Conservation (phyloP, 257 asterid genomes). For the Eucommia ulmoides region DNA sequence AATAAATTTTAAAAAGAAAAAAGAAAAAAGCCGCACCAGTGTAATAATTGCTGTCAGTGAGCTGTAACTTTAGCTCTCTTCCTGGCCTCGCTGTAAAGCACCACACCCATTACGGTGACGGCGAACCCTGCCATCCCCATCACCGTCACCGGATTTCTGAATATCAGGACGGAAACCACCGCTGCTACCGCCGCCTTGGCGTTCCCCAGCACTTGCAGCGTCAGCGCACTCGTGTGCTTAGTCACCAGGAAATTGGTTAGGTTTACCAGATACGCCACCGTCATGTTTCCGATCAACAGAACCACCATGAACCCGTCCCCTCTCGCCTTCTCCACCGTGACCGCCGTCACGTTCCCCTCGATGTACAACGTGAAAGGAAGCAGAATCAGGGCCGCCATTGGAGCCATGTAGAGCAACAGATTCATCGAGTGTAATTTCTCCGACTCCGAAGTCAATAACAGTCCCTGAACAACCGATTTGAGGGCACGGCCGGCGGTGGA, state of each 20-base stretch:
- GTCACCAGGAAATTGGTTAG: constrained; percentile 87
- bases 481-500: constrained; percentile 93
- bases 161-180: constrained; percentile 81
- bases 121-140: constrained; percentile 94
- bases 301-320: constrained; percentile 64
- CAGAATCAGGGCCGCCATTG: constrained; percentile 76
- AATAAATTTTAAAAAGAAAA: too few relatives aligned
- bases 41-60: constrained; percentile 38
- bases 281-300: constrained; percentile 54
- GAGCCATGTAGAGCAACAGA: constrained; percentile 90
- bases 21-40: constrained; percentile 15
- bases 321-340: constrained; percentile 52
- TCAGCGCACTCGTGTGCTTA: constrained; percentile 82
- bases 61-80: constrained; percentile 70
- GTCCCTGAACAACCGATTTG: constrained; percentile 87
- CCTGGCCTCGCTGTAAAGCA: constrained; percentile 91
- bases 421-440: constrained; percentile 96
- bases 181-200: constrained; percentile 99
- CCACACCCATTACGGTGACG: constrained; percentile 84
- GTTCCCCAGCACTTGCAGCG: constrained; percentile 89
- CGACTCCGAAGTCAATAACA: constrained; percentile 66
- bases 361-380: constrained; percentile 72
- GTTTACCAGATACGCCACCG: constrained; percentile 86
- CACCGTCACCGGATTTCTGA: constrained; percentile 83
- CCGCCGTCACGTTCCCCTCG: constrained; percentile 66